These are phyloP conservation scores for Lachnum nothofagi DNA, from an alignment of 2,329 filamentous ascomycete species.

Conservation along the genomic window DNA sequence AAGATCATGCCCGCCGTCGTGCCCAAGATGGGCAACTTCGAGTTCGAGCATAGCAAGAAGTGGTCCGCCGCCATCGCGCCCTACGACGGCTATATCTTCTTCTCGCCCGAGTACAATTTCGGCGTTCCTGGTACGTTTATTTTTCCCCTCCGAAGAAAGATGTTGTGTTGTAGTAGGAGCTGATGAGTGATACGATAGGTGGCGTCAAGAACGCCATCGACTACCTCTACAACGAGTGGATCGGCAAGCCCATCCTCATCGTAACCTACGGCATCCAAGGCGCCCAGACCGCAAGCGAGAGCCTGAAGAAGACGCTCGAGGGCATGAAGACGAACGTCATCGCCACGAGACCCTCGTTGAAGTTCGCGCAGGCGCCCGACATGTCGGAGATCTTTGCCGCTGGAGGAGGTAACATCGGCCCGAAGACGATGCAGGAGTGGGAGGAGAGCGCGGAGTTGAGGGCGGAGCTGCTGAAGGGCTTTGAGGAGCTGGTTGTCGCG, in stretches of 20 bases:
- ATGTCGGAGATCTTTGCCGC: constrained; percentile 7
- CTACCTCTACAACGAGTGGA: constrained; percentile 55
- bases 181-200: no score
- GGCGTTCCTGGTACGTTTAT: constrained; percentile 43
- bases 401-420: constrained; percentile 11
- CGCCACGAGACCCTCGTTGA: constrained; percentile 32
- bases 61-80: constrained; percentile 41
- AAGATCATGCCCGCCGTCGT: constrained; percentile 36
- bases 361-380: constrained; percentile 24
- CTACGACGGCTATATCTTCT: constrained; percentile 45
- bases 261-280: constrained; percentile 50
- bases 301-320: constrained; percentile 27
- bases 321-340: constrained; percentile 32
- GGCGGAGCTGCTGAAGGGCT: constrained; percentile 15
- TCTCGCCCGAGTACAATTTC: constrained; percentile 54
- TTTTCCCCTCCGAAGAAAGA: not conserved
- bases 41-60: constrained; percentile 18
- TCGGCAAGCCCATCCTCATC: constrained; percentile 48
- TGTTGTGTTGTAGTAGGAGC: no score
- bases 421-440: constrained; percentile 10
- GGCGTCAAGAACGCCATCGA: constrained; percentile 58
- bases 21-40: constrained; percentile 35
- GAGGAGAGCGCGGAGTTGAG: constrained; percentile 4
- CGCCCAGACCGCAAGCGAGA: constrained; percentile 33
- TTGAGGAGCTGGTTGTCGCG: constrained; percentile 8